Percentiles rank a stretch among this genome's conserved stretches.
These are phyloP conservation scores for Lachnellula cervina DNA, from an alignment of 2,329 filamentous ascomycete genomes.

Conservation along the genomic window DNA sequence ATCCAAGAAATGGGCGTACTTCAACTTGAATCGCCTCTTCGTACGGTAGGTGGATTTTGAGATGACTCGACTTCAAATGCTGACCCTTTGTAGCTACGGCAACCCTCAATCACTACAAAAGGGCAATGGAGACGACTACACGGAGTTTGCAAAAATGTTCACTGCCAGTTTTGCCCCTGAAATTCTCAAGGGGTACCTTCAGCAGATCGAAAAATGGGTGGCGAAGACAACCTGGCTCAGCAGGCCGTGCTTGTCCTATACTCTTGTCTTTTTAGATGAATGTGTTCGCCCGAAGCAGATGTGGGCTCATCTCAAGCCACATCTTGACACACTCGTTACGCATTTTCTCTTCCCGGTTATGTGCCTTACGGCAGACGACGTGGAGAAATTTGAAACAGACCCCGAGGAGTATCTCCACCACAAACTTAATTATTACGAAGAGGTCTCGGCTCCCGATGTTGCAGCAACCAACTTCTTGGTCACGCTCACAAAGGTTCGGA, in stretches of 20 bases:
- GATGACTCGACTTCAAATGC: not conserved
- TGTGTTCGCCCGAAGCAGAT: constrained; percentile 96
- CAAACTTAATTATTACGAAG: constrained; percentile 96
- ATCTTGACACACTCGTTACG: constrained; percentile 87
- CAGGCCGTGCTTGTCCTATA: constrained; percentile 89
- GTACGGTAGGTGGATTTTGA: constrained; percentile 60
- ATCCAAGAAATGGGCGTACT: constrained; percentile 99
- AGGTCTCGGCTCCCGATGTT: constrained; percentile 90
- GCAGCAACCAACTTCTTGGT: constrained; percentile 96
- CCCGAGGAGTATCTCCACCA: constrained; percentile 95
- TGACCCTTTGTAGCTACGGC: constrained; percentile 62
- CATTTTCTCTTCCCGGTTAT: constrained; percentile 95
- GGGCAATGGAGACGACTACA: constrained; percentile 69
- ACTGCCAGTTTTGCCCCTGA: constrained; percentile 88
- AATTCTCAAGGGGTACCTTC: constrained; percentile 90
- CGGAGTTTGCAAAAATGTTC: constrained; percentile 84
- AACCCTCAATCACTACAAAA: constrained; percentile 74
- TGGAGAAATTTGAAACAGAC: constrained; percentile 90
- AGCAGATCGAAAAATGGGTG: constrained; percentile 97
- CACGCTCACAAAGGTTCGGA: constrained; percentile 85
- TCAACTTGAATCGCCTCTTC: constrained; percentile 92
- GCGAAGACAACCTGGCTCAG: constrained; percentile 92
- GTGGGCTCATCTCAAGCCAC: constrained; percentile 90
- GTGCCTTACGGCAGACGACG: constrained; percentile 85
- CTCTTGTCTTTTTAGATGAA: constrained; percentile 91